Evolutionary conservation across 1,284 basidiomycete genomes (phyloP).

Genomic region (Ceratobasidium sp.): DNA sequence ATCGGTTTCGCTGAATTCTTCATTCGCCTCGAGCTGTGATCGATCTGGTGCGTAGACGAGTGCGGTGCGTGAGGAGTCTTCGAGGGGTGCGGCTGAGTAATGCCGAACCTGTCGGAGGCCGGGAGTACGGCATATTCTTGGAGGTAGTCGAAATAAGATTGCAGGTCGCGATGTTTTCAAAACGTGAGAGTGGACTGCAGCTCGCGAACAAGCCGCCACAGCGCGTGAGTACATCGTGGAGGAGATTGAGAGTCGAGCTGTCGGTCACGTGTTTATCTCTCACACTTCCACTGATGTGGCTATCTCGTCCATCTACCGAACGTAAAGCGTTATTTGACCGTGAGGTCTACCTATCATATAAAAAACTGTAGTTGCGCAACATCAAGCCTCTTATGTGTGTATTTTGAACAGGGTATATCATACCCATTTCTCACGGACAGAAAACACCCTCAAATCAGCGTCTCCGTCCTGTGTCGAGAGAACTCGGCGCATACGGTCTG

Average conservation of each 20-base stretch:
- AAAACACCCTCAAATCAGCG: too few relatives aligned
- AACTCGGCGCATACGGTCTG: too few relatives aligned
- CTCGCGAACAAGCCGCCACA: conserved; percentile 15
- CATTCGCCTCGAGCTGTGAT: conserved; percentile 42
- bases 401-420: too few relatives aligned
- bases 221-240: conserved; percentile 25
- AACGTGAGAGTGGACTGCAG: neutral
- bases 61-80: conserved; percentile 1
- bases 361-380: too few relatives aligned
- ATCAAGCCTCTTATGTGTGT: too few relatives aligned
- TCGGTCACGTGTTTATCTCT: neutral
- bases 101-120: neutral
- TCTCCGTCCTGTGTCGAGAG: too few relatives aligned
- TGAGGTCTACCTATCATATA: too few relatives aligned
- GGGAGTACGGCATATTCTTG: neutral
- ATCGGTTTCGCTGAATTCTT: conserved; percentile 43
- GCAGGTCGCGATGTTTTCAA: neutral
- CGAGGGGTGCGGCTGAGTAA: neutral
- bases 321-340: too few relatives aligned
- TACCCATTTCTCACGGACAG: too few relatives aligned
- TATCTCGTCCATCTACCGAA: too few relatives aligned
- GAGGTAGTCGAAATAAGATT: neutral
- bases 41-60: conserved; percentile 43
- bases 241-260: neutral
- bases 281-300: neutral